Percentiles rank a stretch among this genome's conserved stretches.
These are phyloP conservation scores for Schizothecium vesticola DNA, from an alignment of 495 filamentous ascomycete species.

Conservation along the genomic window DNA sequence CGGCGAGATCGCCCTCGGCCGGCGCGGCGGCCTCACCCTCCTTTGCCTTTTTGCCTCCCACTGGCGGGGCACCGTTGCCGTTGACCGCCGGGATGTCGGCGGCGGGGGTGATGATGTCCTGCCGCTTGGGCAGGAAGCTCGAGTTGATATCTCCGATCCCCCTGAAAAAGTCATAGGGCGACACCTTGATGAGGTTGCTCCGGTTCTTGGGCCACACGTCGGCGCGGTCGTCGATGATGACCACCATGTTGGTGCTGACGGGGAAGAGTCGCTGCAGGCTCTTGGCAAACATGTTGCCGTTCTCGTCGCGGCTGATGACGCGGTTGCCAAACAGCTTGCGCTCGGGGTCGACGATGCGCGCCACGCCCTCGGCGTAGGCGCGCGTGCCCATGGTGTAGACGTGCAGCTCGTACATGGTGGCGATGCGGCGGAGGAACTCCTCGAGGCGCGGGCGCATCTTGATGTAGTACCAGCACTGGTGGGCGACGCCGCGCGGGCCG, in stretches of 20 bases:
- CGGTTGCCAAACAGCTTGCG: constrained; percentile 87
- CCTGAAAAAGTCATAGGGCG: constrained; percentile 93
- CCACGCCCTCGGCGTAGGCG: constrained; percentile 87
- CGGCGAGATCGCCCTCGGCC: constrained; percentile 65
- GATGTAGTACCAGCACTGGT: constrained; percentile 90
- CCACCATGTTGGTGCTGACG: constrained; percentile 97
- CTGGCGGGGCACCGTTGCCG: constrained; percentile 12
- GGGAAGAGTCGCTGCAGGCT: constrained; percentile 88
- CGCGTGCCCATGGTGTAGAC: constrained; percentile 99
- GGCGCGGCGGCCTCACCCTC: constrained; percentile 33
- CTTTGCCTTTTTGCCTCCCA: constrained; percentile 15
- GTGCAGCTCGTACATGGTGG: constrained; percentile 85
- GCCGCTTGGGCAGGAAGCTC: constrained; percentile 86
- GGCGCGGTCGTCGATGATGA: constrained; percentile 95
- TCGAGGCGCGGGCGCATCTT: constrained; percentile 92
- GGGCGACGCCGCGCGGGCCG: constrained; percentile 57
- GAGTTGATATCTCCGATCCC: constrained; percentile 99
- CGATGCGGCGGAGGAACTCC: constrained; percentile 73
- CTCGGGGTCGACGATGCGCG: constrained; percentile 86
- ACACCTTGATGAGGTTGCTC: constrained; percentile 89
- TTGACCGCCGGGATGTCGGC: not conserved
- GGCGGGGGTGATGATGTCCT: constrained; percentile 54
- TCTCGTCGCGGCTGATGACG: constrained; percentile 94
- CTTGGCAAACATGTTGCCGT: constrained; percentile 84
- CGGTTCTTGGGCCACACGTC: constrained; percentile 97